Base-by-base conservation (phyloP, 1,284 basidiomycete species). In the Crucibulum cyathiforme region DNA sequence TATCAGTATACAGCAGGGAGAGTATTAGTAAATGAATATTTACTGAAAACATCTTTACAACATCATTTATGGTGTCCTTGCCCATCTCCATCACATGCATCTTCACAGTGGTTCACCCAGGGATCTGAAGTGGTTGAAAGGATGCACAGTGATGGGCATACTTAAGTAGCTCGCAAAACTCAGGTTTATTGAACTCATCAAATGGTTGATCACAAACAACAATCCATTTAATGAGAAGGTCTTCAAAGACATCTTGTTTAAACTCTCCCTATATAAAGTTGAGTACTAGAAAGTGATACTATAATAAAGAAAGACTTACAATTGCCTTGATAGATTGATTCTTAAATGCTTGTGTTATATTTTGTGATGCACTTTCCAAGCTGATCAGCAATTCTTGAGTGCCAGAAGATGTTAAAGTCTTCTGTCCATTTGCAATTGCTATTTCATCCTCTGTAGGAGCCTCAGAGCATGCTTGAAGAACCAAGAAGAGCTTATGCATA, bases 1-100 rank as follows among this genome's bases (percentile, higher is more conserved):
- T 41, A 9, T 41, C 39, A 41, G n/a, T 41, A 46, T 46, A 17
- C n/a, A 46, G n/a, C 24, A 46, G 24, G 7, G n/a, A 8, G 24
- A n/a, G n/a, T 17, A 47, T 53, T 46, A 9, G 10, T 53, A 10
- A 53, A 37, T 3, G 41, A 52, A 55, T 49, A 48, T 17, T 54
- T 31, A 58, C 60, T 15, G 36, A n/a, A 46, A 61, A 61, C 57
- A 56, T 55, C 1, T 15, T 7, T 37, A 56, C 24, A 5, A 49
- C 51, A 5, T 12, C 17, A 15, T 46, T 50, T 35, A 61, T 47
- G 6, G 53, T 53, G 15, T 58, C 57, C 35, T 61, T 48, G 19
- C 60, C 56, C 2, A 61, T 51, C 49, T 53, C 58, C 49, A 61
- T 55, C 2, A 56, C 36, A 17, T 36, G 53, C 24, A 37, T 55